Base-by-base conservation (phyloP, 1,284 basidiomycete genomes). In the Moniliophthora roreri region DNA sequence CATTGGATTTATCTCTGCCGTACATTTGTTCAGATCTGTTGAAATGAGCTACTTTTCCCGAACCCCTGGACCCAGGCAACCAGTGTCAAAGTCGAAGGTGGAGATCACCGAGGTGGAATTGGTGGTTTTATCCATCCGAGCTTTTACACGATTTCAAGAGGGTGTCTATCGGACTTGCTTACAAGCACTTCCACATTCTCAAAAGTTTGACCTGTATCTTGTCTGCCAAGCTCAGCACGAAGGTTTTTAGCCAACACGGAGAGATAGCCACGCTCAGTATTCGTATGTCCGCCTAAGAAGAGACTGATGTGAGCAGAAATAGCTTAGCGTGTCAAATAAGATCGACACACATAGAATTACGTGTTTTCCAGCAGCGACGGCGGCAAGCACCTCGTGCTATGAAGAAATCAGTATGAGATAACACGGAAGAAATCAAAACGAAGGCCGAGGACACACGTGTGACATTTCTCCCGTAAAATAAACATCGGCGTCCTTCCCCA, bases 391-490 rank as follows among this genome's bases (percentile, higher is more conserved):
- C 56, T 94, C 88, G 66, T 95, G 92, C 90, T 93, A 67, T 57
- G 51, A 52, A 7, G 53, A 38, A 32, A 54, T 23, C 36, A 40
- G 54, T 49, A 55, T 11, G 54, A 50, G 51, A 46, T 50, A 51
- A 39, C 52, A 39, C 15, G 51, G 46, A 57, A 57, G 51, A 44
- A 37, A 51, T 28, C 49, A 51, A 46, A 58, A 54, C 44, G 50
- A 45, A 39, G 50, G 28, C 28, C 9, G 23, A 28, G 9, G 55
- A 48, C 85, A 56, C 69, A 92, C 91, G 70, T 95, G 93, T 23
- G 80, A 69, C 91, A 95, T 93, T 69, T 95, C 93, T n/a, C 93
- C 93, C 1, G 93, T 96, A 61, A 93, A 79, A 66, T 91, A 91
- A 23, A 93, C 79, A 66, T 95, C 91, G 39, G 91, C 91, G 32